Evolutionary conservation across 345 rosid species (phyloP).

Genomic region (Rhizophora apiculata): DNA sequence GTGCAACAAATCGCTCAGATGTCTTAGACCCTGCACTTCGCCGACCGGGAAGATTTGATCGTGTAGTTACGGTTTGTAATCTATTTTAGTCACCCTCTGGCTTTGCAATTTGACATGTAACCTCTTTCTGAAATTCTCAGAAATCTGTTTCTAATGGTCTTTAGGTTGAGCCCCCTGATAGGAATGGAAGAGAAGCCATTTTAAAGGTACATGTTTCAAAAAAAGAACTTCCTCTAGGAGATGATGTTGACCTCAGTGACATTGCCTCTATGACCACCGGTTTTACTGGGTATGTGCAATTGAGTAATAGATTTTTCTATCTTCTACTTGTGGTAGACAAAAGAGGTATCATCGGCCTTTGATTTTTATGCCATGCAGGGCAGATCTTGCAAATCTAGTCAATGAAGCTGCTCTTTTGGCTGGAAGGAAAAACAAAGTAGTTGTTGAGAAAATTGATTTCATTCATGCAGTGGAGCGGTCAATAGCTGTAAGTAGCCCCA

Average conservation of each 20-base stretch:
- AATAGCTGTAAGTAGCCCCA: slow-evolving; percentile 58
- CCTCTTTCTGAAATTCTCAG: slow-evolving; percentile 13
- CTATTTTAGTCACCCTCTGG: slow-evolving; percentile 17
- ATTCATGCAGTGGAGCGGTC: slow-evolving; percentile 94
- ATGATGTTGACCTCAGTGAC: slow-evolving; percentile 65
- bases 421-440: slow-evolving; percentile 72
- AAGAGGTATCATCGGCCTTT: slow-evolving; percentile 9
- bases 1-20: slow-evolving; percentile 96
- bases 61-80: slow-evolving; percentile 75
- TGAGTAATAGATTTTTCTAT: slow-evolving; percentile 7
- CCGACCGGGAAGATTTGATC: slow-evolving; percentile 98
- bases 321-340: slow-evolving; percentile 1
- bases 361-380: slow-evolving; percentile 48
- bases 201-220: slow-evolving; percentile 74
- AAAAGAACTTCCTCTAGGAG: slow-evolving; percentile 80
- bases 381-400: slow-evolving; percentile 95
- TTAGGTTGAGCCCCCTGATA: slow-evolving; percentile 93
- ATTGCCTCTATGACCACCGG: slow-evolving; percentile 98
- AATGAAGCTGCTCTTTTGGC: slow-evolving; percentile 98
- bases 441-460: slow-evolving; percentile 81
- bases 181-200: slow-evolving; percentile 88
- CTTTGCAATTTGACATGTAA: slow-evolving; percentile 5
- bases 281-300: slow-evolving; percentile 76
- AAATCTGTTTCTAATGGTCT: slow-evolving; percentile 16
- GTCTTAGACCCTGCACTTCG: slow-evolving; percentile 94